phyloP scores from a whole-genome alignment of 345 rosid genomes.

The Salix caprea region DNA sequence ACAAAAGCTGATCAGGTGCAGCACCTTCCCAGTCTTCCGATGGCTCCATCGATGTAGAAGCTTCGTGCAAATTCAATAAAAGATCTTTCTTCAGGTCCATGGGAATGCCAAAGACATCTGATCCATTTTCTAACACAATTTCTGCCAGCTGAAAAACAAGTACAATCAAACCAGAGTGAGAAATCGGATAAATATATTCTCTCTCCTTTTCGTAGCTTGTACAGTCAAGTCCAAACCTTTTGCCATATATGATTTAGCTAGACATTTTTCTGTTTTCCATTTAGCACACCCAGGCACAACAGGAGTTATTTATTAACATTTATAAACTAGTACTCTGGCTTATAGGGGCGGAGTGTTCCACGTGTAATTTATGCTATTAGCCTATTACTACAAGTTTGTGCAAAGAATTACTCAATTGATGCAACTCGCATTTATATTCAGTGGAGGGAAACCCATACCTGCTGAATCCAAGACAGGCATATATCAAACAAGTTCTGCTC shows the following conservation, averaged over 20 bases:
- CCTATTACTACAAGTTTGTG: not conserved
- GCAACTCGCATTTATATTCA: slow-evolving; percentile 1
- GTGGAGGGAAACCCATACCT: slow-evolving; percentile 42
- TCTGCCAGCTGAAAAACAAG: slow-evolving; percentile 57
- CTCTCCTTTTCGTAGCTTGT: not conserved
- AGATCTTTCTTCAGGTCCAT: slow-evolving; percentile 82
- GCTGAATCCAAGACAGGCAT: slow-evolving; percentile 94
- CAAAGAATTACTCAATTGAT: not conserved
- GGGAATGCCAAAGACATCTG: slow-evolving; percentile 59
- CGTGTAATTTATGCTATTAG: not conserved
- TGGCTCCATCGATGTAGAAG: slow-evolving; percentile 59
- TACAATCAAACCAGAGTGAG: slow-evolving; percentile 6
- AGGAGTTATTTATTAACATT: not conserved
- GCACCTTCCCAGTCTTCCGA: slow-evolving; percentile 98
- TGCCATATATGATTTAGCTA: not conserved
- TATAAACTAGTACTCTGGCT: not conserved
- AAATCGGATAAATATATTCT: not conserved
- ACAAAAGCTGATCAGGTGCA: slow-evolving; percentile 64
- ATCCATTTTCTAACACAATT: slow-evolving; percentile 73
- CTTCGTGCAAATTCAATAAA: slow-evolving; percentile 69
- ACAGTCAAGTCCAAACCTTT: too few relatives aligned
- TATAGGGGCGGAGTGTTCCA: not conserved
- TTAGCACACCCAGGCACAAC: not conserved
- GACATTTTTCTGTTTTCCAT: not conserved
- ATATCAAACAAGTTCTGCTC: slow-evolving; percentile 78